These are phyloP conservation scores for Sutorius australiensis DNA, from an alignment of 768 basidiomycete genomes.

Conservation along the genomic window DNA sequence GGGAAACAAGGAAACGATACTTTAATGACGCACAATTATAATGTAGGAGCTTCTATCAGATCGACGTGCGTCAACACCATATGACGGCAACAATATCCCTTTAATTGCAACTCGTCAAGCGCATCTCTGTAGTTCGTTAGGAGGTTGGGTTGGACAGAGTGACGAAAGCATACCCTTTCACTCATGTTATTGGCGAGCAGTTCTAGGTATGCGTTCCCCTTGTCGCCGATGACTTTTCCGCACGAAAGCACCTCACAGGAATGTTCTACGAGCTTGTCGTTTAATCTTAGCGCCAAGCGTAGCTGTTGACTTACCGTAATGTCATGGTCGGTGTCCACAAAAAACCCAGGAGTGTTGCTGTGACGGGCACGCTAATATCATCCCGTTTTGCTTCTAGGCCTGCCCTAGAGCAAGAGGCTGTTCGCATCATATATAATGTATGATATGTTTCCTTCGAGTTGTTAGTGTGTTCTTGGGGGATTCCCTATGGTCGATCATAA, in stretches of 20 bases:
- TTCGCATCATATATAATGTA: too few species aligned
- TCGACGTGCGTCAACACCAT: slow-evolving; percentile 99
- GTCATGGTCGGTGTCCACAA: slow-evolving; percentile 7
- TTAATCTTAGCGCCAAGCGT: background rate
- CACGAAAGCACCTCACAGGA: slow-evolving; percentile 93
- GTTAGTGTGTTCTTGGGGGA: too few species aligned
- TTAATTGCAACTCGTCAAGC: slow-evolving; percentile 82
- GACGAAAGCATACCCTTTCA: slow-evolving; percentile 70
- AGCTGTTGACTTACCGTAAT: slow-evolving; percentile 20
- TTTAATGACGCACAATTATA: slow-evolving; percentile 76
- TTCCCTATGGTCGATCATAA: too few species aligned
- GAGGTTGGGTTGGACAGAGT: background rate
- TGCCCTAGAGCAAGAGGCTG: too few species aligned
- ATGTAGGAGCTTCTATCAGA: slow-evolving; percentile 92
- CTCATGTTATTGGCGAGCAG: slow-evolving; percentile 74
- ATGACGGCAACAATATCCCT: slow-evolving; percentile 92
- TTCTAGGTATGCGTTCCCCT: slow-evolving; percentile 87
- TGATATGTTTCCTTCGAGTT: too few species aligned
- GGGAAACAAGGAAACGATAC: background rate
- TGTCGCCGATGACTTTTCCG: slow-evolving; percentile 96
- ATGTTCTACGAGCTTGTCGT: slow-evolving; percentile 64
- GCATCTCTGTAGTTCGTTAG: slow-evolving; percentile 59
- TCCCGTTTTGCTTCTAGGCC: too few species aligned
- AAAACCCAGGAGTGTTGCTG: too few species aligned
- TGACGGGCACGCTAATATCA: too few species aligned